Evolutionary conservation across 2,329 filamentous ascomycete genomes (phyloP), one percentile per base, ranked within the genome.

Genomic region (Aureobasidium melanogenum): DNA sequence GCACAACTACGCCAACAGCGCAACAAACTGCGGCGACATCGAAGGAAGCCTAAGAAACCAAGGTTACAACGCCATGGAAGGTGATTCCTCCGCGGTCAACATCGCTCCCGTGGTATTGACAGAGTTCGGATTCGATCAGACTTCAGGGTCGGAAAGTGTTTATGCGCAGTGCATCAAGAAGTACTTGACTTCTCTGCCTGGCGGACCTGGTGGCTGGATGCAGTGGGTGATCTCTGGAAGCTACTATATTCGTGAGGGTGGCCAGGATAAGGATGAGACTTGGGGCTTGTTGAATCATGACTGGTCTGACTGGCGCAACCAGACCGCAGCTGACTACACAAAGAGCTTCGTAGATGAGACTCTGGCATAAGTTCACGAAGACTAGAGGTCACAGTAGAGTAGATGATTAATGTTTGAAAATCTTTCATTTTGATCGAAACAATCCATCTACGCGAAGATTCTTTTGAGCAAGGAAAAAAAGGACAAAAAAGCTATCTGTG

Each of bases 1-100:
- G 10, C 83, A 86, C 75, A 84, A 83, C 72, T 86, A 86, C 69
- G 74, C 82, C 63, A 82, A 77, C 65, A 67, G 69, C n/a, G 77
- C 78, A 3, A 75, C 69, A 0, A 77, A 73, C 66, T 86, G 83
- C 69, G 68, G 69, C 9, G 72, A 71, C 9, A 74, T 84, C 14
- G 71, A 75, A 63, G 69, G 72, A 54, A 77, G 77, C 19, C 71
- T 85, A 6, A 77, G 78, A 69, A 74, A 73, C 57, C 76, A 78
- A 62, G 83, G 82, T 0, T 85, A 83, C 73, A 74, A 79, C 65
- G 80, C 81, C 1, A 75, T 82, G 70, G 74, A 77, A 64, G 67
- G 69, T 5, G 72, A 74, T 12, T 14, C 36, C 15, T 63, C 67
- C 4, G 67, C 67, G 57, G 72, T 71, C 46, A 79, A 78, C 39